Percentiles rank a stretch among this genome's conserved stretches.
Conservation (phyloP, 2,329 filamentous ascomycete species). For the Sporothrix schenckii region DNA sequence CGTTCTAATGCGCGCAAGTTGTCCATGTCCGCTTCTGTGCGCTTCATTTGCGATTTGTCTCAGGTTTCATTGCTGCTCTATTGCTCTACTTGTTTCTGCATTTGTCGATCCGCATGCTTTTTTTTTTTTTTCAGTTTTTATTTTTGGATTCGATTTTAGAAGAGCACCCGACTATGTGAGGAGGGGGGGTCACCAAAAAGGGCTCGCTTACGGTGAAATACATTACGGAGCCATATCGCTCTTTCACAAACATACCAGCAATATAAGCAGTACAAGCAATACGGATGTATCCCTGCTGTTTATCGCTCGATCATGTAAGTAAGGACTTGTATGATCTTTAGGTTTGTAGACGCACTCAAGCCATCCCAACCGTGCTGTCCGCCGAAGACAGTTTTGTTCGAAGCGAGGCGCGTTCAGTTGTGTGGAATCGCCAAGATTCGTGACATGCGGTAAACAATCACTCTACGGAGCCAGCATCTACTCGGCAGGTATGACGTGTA, state of each 20-base stretch:
- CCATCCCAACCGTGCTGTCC: too few relatives aligned
- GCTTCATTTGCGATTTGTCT: neutral
- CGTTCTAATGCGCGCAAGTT: neutral
- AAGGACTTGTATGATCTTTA: too few relatives aligned
- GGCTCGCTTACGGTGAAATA: neutral
- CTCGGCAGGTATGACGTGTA: neutral
- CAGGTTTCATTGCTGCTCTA: neutral
- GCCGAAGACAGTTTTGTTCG: too few relatives aligned
- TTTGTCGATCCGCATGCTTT: conserved; percentile 19
- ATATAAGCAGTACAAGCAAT: neutral
- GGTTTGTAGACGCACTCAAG: too few relatives aligned
- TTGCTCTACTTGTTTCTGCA: neutral
- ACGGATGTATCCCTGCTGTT: too few relatives aligned
- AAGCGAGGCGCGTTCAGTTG: neutral
- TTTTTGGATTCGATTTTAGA: conserved; percentile 1
- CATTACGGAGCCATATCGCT: neutral
- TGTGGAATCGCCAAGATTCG: conserved; percentile 2
- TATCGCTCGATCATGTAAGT: too few relatives aligned
- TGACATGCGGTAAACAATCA: neutral
- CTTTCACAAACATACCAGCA: conserved; percentile 1
- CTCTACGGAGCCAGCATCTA: neutral
- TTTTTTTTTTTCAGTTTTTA: neutral
- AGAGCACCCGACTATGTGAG: neutral
- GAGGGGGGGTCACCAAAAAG: neutral
- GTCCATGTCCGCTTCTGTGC: neutral